Evolutionary conservation across 352 stramenopile genomes (phyloP).

Genomic region (Globisporangium cylindrosporum): DNA sequence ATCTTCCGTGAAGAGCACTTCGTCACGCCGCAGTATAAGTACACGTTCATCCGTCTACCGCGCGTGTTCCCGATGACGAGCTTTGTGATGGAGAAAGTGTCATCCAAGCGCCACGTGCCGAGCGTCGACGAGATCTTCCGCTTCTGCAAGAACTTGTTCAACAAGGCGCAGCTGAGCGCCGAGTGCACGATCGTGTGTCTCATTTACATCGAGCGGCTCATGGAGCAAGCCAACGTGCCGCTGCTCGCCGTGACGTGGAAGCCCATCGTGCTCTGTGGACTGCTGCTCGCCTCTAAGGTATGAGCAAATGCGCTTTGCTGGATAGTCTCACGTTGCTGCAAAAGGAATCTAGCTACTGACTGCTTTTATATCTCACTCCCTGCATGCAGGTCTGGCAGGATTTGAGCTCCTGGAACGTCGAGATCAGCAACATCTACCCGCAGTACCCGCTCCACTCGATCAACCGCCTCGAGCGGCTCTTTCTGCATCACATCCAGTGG

Average conservation of each 20-base stretch:
- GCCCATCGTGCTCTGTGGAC: constrained; percentile 96
- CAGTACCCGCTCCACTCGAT: constrained; percentile 98
- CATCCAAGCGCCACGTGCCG: constrained; percentile 76
- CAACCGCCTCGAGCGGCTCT: constrained; percentile 96
- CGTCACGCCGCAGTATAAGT: constrained; percentile 87
- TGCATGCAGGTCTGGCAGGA: constrained; percentile 94
- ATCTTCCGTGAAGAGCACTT: constrained; percentile 89
- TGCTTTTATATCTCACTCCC: constrained; percentile 4
- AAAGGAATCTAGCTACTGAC: not conserved
- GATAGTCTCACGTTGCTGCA: not conserved
- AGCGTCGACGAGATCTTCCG: constrained; percentile 91
- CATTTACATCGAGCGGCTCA: constrained; percentile 99
- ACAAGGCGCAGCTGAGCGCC: constrained; percentile 94
- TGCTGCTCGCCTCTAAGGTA: constrained; percentile 97
- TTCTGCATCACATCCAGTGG: constrained; percentile 98
- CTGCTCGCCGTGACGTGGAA: constrained; percentile 96
- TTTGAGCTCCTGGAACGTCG: constrained; percentile 97
- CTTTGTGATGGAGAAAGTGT: constrained; percentile 85
- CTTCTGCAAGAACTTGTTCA: constrained; percentile 95
- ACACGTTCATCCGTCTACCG: constrained; percentile 78
- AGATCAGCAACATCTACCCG: constrained; percentile 98
- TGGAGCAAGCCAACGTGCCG: constrained; percentile 95
- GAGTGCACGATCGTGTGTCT: constrained; percentile 99
- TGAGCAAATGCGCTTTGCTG: not conserved
- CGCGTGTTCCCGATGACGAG: constrained; percentile 71